Base-by-base conservation (phyloP, 148 eudicot species). In the Agrostemma githago region DNA sequence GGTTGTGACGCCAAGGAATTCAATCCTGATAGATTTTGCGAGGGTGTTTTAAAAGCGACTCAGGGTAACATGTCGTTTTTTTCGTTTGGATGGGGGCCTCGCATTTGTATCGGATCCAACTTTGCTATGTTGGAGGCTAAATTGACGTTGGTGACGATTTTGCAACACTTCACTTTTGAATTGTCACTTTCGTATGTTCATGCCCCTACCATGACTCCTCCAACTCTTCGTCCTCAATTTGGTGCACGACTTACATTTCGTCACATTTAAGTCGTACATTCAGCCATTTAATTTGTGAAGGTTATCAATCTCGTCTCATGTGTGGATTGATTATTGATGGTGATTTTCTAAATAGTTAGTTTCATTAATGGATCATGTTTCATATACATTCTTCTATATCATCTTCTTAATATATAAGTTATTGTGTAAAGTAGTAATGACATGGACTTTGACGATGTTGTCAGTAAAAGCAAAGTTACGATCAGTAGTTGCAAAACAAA, bases 71-170 rank as follows among this genome's bases (percentile, higher is more conserved):
- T 72, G 56, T 42, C 71, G 0, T 81, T 72, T 40, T 84, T 84
- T 60, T 79, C 84, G 3, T 81, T 81, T n/a, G 80, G 86, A 14
- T 73, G 82, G 80, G 86, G 86, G 5, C 86, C 84, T 66, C 75
- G 86, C 3, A 81, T 73, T 1, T 84, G 86, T 72, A 60, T 81
- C 26, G 86, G 84, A 44, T 80, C 82, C n/a, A 81, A 76, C n/a
- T 81, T 84, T 64, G 84, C 84, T 0, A 63, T 84, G 80, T 4
- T 84, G 34, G 82, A 84, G 17, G 86, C 76, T 43, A 84, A 84
- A 61, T 4, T 81, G 43, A 76, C 80, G 2, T 44, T 84, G 34
- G 42, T 82, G 1, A 78, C 76, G 80, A 76, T 81, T 16, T 48
- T 84, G 41, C 84, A 66, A 70, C 72, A 80, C 3, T 81, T 66